Evolutionary conservation across 78 protist genomes (phyloP).

Genomic region (Isochrysis galbana): DNA sequence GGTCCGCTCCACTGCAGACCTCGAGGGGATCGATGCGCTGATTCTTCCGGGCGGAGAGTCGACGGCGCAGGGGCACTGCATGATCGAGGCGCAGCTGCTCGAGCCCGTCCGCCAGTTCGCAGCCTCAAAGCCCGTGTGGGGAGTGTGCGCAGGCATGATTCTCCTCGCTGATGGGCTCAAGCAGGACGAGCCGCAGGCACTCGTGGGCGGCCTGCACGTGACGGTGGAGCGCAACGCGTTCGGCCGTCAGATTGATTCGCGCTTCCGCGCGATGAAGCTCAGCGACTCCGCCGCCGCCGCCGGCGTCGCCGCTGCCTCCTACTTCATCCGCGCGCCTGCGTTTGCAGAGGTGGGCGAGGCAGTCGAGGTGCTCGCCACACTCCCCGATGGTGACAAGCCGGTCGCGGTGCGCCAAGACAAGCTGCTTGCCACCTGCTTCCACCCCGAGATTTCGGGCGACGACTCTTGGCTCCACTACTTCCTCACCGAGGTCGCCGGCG

Average conservation of each 20-base stretch:
- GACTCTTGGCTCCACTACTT: constrained; percentile 24
- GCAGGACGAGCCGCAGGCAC: constrained; percentile 24
- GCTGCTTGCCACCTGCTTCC: constrained; percentile 40
- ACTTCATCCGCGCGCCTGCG: constrained; percentile 56
- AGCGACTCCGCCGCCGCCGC: background rate
- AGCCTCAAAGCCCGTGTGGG: constrained; percentile 23
- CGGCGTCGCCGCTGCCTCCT: background rate
- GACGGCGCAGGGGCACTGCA: constrained; percentile 37
- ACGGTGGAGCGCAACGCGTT: constrained; percentile 31
- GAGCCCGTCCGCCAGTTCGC: constrained; percentile 24
- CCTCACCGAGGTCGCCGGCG: background rate
- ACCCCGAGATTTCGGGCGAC: constrained; percentile 50
- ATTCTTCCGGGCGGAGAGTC: constrained; percentile 56
- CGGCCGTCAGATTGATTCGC: constrained; percentile 42
- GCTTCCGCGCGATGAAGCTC: background rate
- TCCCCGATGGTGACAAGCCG: background rate
- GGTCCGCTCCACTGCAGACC: constrained; percentile 16
- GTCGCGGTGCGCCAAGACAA: constrained; percentile 43
- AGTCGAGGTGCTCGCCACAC: constrained; percentile 14
- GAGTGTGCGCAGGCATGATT: constrained; percentile 57
- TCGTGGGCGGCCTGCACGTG: constrained; percentile 44
- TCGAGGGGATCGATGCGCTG: constrained; percentile 33
- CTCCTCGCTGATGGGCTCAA: constrained; percentile 34
- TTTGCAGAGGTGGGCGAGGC: background rate
- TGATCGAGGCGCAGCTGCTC: background rate